A percentile compares a stretch with the other conserved stretches of the same genome.
Conservation (phyloP, 371 early-diverging fungal genomes). For the Rhizopus delemar region DNA sequence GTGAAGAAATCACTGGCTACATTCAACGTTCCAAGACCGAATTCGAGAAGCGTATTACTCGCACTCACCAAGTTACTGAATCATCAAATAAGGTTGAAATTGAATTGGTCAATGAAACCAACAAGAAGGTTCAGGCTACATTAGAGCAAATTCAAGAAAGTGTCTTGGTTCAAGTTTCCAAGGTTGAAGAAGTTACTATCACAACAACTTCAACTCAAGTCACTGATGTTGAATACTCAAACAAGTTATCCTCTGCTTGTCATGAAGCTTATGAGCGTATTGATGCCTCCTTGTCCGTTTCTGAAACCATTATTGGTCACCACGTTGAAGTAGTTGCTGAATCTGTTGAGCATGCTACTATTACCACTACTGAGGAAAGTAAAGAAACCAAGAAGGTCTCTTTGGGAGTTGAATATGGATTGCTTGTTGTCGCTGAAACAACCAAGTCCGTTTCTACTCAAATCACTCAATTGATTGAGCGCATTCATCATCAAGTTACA, state of each 20-base stretch:
- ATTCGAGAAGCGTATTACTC: constrained; percentile 22
- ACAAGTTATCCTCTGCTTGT: constrained; percentile 18
- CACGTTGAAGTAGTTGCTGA: constrained; percentile 30
- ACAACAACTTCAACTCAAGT: constrained; percentile 10
- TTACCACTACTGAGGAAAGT: background rate
- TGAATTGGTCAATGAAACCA: constrained; percentile 22
- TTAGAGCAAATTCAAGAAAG: constrained; percentile 27
- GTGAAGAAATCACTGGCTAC: constrained; percentile 18
- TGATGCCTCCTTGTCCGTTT: constrained; percentile 21
- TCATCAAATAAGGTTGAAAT: constrained; percentile 9
- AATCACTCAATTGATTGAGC: constrained; percentile 22
- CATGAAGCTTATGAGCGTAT: constrained; percentile 19
- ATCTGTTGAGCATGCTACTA: constrained; percentile 8
- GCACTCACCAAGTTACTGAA: constrained; percentile 9
- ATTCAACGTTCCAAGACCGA: constrained; percentile 19
- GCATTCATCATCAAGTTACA: constrained; percentile 16
- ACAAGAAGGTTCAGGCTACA: constrained; percentile 27
- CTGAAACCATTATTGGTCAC: constrained; percentile 28
- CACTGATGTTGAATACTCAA: constrained; percentile 16
- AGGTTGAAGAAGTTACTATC: constrained; percentile 22
- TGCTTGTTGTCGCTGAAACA: constrained; percentile 24
- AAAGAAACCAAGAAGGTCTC: constrained; percentile 6
- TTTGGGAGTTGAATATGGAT: constrained; percentile 27
- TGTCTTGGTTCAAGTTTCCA: constrained; percentile 22
- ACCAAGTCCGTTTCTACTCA: constrained; percentile 22